Conservation (phyloP, 805 yeast species). For the Lachancea nothofagi region DNA sequence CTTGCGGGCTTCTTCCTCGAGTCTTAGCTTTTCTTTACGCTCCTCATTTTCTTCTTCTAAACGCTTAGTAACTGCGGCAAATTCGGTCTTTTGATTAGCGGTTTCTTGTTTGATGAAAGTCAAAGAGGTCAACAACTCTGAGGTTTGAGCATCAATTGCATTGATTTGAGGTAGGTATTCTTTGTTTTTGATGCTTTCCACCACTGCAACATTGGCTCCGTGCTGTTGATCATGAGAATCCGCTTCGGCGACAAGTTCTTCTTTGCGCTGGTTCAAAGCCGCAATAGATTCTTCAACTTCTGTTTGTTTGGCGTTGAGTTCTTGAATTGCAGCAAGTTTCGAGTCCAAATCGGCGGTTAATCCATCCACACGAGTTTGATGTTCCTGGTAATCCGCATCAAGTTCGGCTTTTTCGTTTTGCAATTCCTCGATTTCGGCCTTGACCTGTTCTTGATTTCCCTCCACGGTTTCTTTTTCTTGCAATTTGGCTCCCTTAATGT, state of each 20-base stretch:
- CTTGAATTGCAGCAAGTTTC: conserved; percentile 23
- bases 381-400: conserved; percentile 19
- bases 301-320: conserved; percentile 17
- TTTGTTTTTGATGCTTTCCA: conserved; percentile 21
- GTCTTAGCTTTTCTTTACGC: conserved; percentile 24
- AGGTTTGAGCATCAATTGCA: conserved; percentile 23
- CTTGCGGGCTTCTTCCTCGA: conserved; percentile 25
- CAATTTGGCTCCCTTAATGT: conserved; percentile 23
- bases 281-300: conserved; percentile 21
- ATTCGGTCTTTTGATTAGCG: conserved; percentile 25
- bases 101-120: conserved; percentile 28
- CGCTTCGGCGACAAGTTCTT: conserved; percentile 18
- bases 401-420: conserved; percentile 17
- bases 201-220: conserved; percentile 13
- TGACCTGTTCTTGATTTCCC: conserved; percentile 22
- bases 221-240: conserved; percentile 16
- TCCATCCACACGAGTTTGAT: conserved; percentile 20
- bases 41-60: conserved; percentile 25
- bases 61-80: conserved; percentile 25
- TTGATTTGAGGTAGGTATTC: conserved; percentile 23
- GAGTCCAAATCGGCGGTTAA: conserved; percentile 26
- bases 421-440: conserved; percentile 25
- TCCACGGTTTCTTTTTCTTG: conserved; percentile 21
- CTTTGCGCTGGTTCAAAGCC: conserved; percentile 15
- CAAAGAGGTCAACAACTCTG: conserved; percentile 18